Conservation (phyloP, 495 filamentous ascomycete species). For the Penicillium goetzii region DNA sequence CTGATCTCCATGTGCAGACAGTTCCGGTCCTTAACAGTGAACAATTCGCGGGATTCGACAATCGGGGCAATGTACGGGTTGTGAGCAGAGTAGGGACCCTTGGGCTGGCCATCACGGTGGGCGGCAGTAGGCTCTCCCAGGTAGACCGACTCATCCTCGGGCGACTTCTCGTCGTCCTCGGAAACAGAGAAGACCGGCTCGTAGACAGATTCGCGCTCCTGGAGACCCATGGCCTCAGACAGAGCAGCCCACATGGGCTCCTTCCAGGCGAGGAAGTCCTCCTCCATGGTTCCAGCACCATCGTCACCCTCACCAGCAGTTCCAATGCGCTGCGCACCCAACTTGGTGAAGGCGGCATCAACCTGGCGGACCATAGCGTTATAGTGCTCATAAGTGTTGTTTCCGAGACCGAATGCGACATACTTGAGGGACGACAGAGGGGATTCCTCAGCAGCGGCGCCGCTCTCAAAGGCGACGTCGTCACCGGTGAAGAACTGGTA, state of each 20-base stretch:
- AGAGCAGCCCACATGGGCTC: constrained; percentile 97
- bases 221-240: constrained; percentile 76
- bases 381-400: constrained; percentile 99
- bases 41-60: constrained; percentile 84
- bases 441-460: constrained; percentile 62
- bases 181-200: constrained; percentile 87
- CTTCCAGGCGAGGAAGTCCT: constrained; percentile 99
- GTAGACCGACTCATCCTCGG: constrained; percentile 86
- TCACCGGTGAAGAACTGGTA: constrained; percentile 93
- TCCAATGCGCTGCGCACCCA: constrained; percentile 83
- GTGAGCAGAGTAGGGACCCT: constrained; percentile 93
- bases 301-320: constrained; percentile 95
- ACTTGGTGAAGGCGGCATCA: constrained; percentile 73
- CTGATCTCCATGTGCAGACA: constrained; percentile 98
- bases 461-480: constrained; percentile 78
- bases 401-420: constrained; percentile 91
- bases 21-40: constrained; percentile 89
- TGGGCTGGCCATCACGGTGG: constrained; percentile 82
- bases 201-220: constrained; percentile 95
- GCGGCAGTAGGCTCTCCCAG: constrained; percentile 95
- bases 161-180: constrained; percentile 72
- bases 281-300: constrained; percentile 98
- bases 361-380: constrained; percentile 97
- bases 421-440: constrained; percentile 86
- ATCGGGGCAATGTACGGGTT: constrained; percentile 98